phyloP scores from a whole-genome alignment of 192 early-diverging fungal species.

The Rhizoclosmatium globosum region DNA sequence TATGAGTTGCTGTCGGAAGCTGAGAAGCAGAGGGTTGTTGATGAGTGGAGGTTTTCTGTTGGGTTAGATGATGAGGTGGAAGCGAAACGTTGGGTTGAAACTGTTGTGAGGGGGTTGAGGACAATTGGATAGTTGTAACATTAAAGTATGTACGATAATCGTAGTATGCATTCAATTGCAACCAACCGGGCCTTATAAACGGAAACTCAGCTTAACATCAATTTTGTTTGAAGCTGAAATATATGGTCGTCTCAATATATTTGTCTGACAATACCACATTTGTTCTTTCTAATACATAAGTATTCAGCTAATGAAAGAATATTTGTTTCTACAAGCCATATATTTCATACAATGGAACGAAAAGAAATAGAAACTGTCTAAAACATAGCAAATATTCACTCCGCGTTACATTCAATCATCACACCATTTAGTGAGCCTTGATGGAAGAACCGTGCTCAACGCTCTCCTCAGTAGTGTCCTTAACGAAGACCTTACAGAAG shows the following conservation, averaged over 20 bases:
- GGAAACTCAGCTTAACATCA: background rate
- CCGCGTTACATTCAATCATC: no score
- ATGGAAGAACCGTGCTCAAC: background rate
- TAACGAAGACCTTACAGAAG: conserved; percentile 28
- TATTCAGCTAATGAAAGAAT: no score
- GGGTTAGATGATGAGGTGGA: conserved; percentile 3
- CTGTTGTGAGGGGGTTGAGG: background rate
- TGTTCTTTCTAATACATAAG: no score
- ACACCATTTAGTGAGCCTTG: conserved; percentile 33
- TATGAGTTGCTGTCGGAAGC: background rate
- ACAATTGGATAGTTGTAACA: background rate
- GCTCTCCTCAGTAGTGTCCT: conserved; percentile 30
- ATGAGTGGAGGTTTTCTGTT: background rate
- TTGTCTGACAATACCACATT: no score
- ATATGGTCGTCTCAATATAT: background rate
- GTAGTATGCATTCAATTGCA: background rate
- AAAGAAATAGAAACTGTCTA: no score
- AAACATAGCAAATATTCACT: no score
- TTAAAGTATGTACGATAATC: background rate
- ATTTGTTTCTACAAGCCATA: no score
- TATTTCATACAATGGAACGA: no score
- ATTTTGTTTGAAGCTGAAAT: background rate
- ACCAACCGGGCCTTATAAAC: background rate
- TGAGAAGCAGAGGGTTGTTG: background rate
- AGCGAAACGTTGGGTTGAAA: background rate